Evolutionary conservation across 352 stramenopile species (phyloP), one percentile per base, ranked within the genome.

Genomic region (Pythium grandisporangium): DNA sequence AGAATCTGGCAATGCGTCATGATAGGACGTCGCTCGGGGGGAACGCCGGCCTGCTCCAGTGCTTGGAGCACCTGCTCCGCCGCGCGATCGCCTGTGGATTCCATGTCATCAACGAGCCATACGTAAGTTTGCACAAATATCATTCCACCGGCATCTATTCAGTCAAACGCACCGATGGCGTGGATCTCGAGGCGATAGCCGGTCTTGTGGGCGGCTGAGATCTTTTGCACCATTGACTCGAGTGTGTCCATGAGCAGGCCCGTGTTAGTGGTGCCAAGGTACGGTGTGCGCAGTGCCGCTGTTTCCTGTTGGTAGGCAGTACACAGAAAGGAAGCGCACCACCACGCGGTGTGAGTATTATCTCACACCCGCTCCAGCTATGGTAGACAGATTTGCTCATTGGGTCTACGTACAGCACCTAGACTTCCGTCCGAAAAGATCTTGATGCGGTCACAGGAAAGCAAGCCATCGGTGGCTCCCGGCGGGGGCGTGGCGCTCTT

Each of bases 1-100:
- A 95, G 54, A 37, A 95, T 84, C 56, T 96, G 85, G 47, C 83
- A 95, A 44, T 96, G 85, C 22, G 85, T 96, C 30, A 96, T 63
- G 48, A 95, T 84, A 0, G 83, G 74, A n/a, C 83, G 69, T 32
- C 74, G 74, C 5, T 68, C 53, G 0, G 55, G 42, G 1, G 48
- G 44, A 5, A 94, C 61, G 11, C 58, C 51, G 5, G 79, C 80
- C 34, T 51, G 35, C 25, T 69, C 55, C 20, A 95, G 68, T 14
- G 74, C 74, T 42, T 56, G 51, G 12, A 95, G 58, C 20, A 93
- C 82, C 50, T 84, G 77, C 44, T 79, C 73, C 7, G 73, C 70
- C 8, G 75, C 77, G 2, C 74, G 70, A 44, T 89, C 71, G 7
- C 78, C 75, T 87, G 27, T n/a, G n/a, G n/a, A n/a, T n/a, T n/a